Evolutionary conservation across 1,284 basidiomycete genomes (phyloP).

Genomic region (Cutaneotrichosporon sp.): DNA sequence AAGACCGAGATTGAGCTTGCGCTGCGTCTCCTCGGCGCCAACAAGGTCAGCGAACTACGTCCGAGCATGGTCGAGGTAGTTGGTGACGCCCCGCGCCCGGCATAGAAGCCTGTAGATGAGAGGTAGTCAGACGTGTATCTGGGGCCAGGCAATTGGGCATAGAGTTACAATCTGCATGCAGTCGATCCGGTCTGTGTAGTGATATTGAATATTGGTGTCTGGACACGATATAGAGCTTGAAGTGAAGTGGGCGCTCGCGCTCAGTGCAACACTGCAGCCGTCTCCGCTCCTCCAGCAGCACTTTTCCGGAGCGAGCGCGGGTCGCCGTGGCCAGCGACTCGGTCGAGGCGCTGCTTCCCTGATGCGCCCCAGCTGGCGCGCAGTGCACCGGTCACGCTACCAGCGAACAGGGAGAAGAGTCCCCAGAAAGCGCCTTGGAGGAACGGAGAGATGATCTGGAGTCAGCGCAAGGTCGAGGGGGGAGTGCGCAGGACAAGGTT

Average conservation of each 20-base stretch:
- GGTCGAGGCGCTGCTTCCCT: neutral
- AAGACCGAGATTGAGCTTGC: slow-evolving; percentile 59
- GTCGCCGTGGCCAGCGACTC: neutral
- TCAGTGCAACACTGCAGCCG: neutral
- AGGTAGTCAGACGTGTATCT: neutral
- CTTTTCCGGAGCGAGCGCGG: neutral
- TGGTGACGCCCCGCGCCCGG: slow-evolving; percentile 14
- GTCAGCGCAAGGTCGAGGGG: slow-evolving; percentile 1
- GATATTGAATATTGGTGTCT: neutral
- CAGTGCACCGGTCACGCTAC: neutral
- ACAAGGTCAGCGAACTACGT: slow-evolving; percentile 53
- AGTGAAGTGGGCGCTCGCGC: no score
- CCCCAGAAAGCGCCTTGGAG: slow-evolving; percentile 47
- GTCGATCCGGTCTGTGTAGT: neutral
- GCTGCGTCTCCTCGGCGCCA: slow-evolving; percentile 73
- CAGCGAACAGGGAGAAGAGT: slow-evolving; percentile 30
- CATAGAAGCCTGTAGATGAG: neutral
- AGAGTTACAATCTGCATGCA: slow-evolving; percentile 1
- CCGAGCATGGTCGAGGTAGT: slow-evolving; percentile 47
- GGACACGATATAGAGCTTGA: no score
- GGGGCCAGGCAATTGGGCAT: neutral
- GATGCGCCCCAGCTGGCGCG: neutral
- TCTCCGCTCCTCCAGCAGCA: neutral
- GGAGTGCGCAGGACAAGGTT: no score
- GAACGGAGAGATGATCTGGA: slow-evolving; percentile 28